phyloP scores from a whole-genome alignment of 73 alveolate species.

The Uronychia binucleata region DNA sequence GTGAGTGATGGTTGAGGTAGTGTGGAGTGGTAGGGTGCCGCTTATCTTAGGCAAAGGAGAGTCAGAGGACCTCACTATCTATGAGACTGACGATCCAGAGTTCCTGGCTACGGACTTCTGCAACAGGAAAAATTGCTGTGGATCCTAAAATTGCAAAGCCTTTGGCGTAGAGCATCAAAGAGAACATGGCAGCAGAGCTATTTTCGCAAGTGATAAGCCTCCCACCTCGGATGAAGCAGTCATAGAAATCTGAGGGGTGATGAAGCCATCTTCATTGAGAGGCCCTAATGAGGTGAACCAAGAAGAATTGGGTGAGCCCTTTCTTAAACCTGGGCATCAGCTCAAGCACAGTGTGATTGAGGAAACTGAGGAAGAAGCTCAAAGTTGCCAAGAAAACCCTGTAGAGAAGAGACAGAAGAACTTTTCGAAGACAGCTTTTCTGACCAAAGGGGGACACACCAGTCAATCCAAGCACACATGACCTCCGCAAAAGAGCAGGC shows the following conservation, averaged over 20 bases:
- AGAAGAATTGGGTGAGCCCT: too few species aligned
- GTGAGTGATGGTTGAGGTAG: slow-evolving; percentile 10
- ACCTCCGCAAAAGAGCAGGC: too few species aligned
- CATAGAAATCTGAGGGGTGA: background rate
- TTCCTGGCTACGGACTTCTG: background rate
- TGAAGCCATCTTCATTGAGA: background rate
- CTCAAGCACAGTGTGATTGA: background rate
- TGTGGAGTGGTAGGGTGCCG: slow-evolving; percentile 8
- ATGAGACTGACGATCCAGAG: background rate
- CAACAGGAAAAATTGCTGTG: background rate
- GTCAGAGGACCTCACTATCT: background rate
- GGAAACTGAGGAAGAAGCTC: background rate
- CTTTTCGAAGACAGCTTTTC: too few species aligned
- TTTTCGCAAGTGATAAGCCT: background rate
- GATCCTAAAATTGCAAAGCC: background rate
- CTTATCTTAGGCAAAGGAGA: background rate
- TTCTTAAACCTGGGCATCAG: too few species aligned
- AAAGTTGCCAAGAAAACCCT: background rate
- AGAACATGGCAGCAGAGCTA: background rate
- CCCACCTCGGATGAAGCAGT: background rate
- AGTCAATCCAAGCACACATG: background rate
- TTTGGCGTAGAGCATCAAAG: background rate
- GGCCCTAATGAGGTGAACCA: too few species aligned
- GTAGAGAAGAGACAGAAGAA: too few species aligned
- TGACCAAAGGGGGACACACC: too few species aligned